Conservation (phyloP, 805 yeast genomes). For the Barnettozyma sp. region DNA sequence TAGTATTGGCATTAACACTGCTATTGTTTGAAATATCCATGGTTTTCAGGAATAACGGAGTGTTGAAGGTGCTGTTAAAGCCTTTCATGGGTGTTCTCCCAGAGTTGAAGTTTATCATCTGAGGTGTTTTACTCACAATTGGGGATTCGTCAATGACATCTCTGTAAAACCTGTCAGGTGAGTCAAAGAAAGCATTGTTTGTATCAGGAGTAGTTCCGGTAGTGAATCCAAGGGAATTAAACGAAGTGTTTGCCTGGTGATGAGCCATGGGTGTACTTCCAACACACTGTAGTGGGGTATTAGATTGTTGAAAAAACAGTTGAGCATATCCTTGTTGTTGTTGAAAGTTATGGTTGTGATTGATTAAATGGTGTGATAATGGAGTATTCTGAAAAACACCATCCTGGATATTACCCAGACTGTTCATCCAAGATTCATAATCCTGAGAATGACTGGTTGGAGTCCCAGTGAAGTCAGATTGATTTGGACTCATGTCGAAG, state of each 20-base stretch:
- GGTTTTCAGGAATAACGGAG: conserved; percentile 23
- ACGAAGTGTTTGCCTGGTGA: conserved; percentile 1
- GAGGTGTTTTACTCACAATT: conserved; percentile 19
- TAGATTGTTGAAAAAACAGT: conserved; percentile 3
- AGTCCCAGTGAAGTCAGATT: background rate
- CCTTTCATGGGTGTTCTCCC: conserved; percentile 24
- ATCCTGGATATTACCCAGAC: conserved; percentile 22
- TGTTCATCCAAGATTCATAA: conserved; percentile 25
- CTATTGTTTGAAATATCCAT: conserved; percentile 11
- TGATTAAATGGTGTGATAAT: conserved; percentile 18
- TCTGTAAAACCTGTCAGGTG: conserved; percentile 25
- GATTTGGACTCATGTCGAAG: background rate
- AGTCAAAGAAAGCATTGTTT: conserved; percentile 18
- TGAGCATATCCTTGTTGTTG: conserved; percentile 10
- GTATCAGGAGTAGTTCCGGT: conserved; percentile 6
- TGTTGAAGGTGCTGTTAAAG: conserved; percentile 19
- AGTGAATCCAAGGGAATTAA: background rate
- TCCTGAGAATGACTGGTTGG: conserved; percentile 15
- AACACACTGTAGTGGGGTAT: conserved; percentile 5
- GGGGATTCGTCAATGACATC: conserved; percentile 26
- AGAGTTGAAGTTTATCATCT: conserved; percentile 2
- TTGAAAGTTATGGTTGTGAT: too few relatives aligned
- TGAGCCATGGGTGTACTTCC: conserved; percentile 6
- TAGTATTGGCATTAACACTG: conserved; percentile 1
- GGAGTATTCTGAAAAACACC: conserved; percentile 24